phyloP scores from a whole-genome alignment of 805 yeast species.

The Ogataea polymorpha region DNA sequence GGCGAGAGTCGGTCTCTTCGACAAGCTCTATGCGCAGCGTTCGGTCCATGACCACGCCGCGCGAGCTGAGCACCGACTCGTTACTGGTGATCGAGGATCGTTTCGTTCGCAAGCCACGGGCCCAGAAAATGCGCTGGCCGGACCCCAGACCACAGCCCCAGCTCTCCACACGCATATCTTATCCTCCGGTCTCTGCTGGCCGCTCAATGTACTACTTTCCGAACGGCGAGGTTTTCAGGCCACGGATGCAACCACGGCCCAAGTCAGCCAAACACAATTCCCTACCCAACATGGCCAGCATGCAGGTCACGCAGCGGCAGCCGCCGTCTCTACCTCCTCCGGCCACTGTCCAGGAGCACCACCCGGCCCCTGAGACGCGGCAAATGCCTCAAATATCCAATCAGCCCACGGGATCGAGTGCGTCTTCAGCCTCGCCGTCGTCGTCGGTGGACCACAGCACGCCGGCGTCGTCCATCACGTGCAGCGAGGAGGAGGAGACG shows the following conservation, averaged over 20 bases:
- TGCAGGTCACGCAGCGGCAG: conserved; percentile 1
- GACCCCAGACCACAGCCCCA: conserved; percentile 4
- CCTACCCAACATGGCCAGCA: conserved; percentile 12
- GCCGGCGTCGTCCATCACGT: conserved; percentile 22
- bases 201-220: conserved; percentile 38
- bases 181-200: not conserved
- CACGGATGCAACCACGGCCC: conserved; percentile 39
- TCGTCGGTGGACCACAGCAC: conserved; percentile 22
- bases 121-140: conserved; percentile 13
- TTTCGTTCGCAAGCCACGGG: conserved; percentile 38
- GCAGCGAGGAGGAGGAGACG: conserved; percentile 8
- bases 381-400: conserved; percentile 1
- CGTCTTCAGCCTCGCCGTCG: conserved; percentile 22
- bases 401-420: conserved; percentile 13
- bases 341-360: conserved; percentile 12
- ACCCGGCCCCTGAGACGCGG: not conserved
- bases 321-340: not conserved
- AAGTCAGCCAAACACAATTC: conserved; percentile 34
- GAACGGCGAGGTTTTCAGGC: conserved; percentile 52
- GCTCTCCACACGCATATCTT: not conserved
- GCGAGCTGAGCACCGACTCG: conserved; percentile 39
- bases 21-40: conserved; percentile 19
- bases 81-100: conserved; percentile 37
- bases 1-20: conserved; percentile 36
- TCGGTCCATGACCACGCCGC: conserved; percentile 16